A percentile compares a stretch with the other conserved stretches of the same genome.
phyloP scores from a whole-genome alignment of 441 rosid genomes.

The Brassica hybrid region DNA sequence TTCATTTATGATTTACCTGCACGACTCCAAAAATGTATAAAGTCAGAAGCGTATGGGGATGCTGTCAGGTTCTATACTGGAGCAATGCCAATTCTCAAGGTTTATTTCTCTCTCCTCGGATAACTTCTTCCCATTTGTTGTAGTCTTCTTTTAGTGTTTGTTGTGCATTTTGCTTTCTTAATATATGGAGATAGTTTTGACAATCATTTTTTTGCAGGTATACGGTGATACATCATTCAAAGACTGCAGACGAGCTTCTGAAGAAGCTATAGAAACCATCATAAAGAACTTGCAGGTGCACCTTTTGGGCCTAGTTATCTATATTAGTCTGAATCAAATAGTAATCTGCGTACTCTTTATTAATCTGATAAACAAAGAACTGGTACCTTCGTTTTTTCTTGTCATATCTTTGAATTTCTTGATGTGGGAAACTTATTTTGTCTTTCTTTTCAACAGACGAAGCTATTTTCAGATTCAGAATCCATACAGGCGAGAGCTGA shows the following conservation, averaged over 20 bases:
- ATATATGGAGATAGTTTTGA: constrained; percentile 19
- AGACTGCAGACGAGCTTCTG: constrained; percentile 96
- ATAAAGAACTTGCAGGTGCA: constrained; percentile 81
- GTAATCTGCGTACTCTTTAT: constrained; percentile 18
- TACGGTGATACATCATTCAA: constrained; percentile 96
- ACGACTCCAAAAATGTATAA: constrained; percentile 90
- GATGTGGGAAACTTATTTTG: constrained; percentile 21
- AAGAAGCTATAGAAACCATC: constrained; percentile 81
- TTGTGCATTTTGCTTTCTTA: not conserved
- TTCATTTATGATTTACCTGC: constrained; percentile 98
- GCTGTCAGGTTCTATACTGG: constrained; percentile 96
- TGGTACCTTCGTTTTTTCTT: constrained; percentile 7
- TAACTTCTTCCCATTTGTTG: constrained; percentile 29
- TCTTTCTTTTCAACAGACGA: constrained; percentile 57
- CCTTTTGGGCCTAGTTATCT: constrained; percentile 28
- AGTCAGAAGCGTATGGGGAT: constrained; percentile 90
- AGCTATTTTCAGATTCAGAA: constrained; percentile 92
- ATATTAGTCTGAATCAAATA: not conserved
- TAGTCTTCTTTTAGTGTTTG: constrained; percentile 6
- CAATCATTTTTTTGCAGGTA: constrained; percentile 52
- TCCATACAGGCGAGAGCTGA: constrained; percentile 97
- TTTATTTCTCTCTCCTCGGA: constrained; percentile 28
- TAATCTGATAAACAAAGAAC: constrained; percentile 19
- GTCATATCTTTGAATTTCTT: constrained; percentile 21
- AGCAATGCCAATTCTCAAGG: constrained; percentile 98